Base-by-base conservation (phyloP, 164 flowering plant genomes). In the Berberis vulgaris region DNA sequence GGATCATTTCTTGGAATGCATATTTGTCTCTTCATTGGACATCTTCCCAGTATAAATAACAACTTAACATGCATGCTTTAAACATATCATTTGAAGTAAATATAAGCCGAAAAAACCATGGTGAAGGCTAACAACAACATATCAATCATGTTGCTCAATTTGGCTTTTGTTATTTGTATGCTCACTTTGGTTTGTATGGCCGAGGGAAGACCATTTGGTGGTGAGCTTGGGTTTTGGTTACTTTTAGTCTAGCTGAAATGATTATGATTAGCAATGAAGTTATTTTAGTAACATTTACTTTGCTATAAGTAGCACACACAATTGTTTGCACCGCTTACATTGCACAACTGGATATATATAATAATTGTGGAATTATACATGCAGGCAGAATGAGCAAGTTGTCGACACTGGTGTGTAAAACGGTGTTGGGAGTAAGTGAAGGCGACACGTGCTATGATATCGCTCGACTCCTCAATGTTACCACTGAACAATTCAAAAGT, bases 381-480 rank as follows among this genome's bases (percentile, higher is more conserved):
- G 49, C 2, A 45, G 49, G 6, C 5, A 8, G 5, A 8, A 5
- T 46, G 6, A 1, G 8, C 6, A 46, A 46, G 49, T 8, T 5
- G 8, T 8, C 49, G 8, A 46, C 49, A 46, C 49, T 8, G 8
- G 6, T 5, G 2, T 74, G 75, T 60, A 43, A 62, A 6, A 1
- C 59, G 6, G 77, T 69, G 10, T 60, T 62, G 41, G 78, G 80
- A 12, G 78, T 74, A 41, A 44, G 13, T 53, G 43, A 61, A 11
- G 80, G 79, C 46, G 83, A 80, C 55, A 80, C 79, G 6, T 73
- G 79, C 66, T 60, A 67, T 55, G 70, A 7, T 0, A 55, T 80
- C 13, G 45, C 69, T 6, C 42, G 73, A 52, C 7, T 1, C 9
- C 69, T 73, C 67, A 60, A 72, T 12, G 3, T 76, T 63, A 64